Conservation (phyloP, 1,284 basidiomycete genomes). For the Limonomyces culmigenus region DNA sequence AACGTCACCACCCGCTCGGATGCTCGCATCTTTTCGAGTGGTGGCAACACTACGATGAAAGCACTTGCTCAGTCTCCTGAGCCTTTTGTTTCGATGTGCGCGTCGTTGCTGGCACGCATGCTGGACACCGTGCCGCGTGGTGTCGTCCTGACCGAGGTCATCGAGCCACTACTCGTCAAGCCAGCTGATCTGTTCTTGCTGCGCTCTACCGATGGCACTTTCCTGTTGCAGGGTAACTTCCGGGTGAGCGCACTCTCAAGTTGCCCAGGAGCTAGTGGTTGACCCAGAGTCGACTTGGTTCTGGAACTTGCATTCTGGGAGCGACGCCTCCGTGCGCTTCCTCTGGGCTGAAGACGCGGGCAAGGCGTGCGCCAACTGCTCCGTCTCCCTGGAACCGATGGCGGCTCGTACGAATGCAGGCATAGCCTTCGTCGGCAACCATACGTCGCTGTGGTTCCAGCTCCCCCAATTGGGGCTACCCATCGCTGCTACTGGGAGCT, state of each 20-base stretch:
- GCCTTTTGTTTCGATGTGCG: constrained; percentile 8
- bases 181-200: constrained; percentile 7
- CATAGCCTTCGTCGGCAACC: background rate
- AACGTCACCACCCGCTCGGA: constrained; percentile 10
- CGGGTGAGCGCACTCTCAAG: background rate
- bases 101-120: constrained; percentile 10
- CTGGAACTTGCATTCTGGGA: background rate
- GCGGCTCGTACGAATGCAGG: no score
- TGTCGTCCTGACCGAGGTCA: constrained; percentile 9
- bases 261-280: background rate
- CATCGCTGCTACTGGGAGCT: background rate
- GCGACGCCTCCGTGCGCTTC: background rate
- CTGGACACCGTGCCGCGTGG: constrained; percentile 11
- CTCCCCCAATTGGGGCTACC: no score
- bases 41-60: constrained; percentile 12
- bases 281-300: background rate
- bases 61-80: constrained; percentile 5
- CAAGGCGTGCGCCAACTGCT: background rate
- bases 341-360: background rate
- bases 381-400: background rate
- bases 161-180: constrained; percentile 10
- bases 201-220: background rate
- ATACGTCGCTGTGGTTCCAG: background rate
- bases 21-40: constrained; percentile 9
- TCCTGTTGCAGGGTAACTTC: background rate